Percentiles rank a stretch among this genome's conserved stretches.
phyloP scores from a whole-genome alignment of 148 eudicot species.

The Rhododendron williamsianum region DNA sequence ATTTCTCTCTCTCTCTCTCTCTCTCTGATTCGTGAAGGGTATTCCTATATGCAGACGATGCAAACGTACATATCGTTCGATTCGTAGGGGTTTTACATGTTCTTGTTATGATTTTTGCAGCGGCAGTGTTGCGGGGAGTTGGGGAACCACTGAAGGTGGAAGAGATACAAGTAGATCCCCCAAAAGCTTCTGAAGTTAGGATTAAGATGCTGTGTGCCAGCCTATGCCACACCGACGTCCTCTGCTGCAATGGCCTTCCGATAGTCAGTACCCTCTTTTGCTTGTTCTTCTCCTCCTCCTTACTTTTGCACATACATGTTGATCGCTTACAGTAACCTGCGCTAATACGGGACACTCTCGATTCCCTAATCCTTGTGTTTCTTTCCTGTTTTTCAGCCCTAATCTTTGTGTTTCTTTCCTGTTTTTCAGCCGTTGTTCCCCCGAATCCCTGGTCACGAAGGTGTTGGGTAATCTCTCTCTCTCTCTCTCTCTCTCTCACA shows the following conservation, averaged over 20 bases:
- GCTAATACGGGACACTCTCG: neutral
- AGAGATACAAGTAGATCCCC: constrained; percentile 46
- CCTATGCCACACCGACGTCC: constrained; percentile 45
- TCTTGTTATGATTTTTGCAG: constrained; percentile 11
- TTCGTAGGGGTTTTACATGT: neutral
- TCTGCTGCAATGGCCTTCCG: constrained; percentile 29
- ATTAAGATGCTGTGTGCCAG: constrained; percentile 43
- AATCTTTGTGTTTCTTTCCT: neutral
- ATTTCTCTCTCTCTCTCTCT: neutral
- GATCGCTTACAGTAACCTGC: neutral
- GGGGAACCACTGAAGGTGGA: constrained; percentile 32
- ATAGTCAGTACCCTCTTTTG: constrained; percentile 13
- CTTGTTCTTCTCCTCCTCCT: neutral
- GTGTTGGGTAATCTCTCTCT: constrained; percentile 40
- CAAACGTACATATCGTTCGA: too few species aligned
- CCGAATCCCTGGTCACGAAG: constrained; percentile 52
- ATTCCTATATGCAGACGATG: neutral
- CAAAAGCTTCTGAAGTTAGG: constrained; percentile 33
- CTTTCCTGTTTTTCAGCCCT: constrained; percentile 22
- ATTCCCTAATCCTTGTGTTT: neutral
- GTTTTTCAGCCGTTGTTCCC: constrained; percentile 32
- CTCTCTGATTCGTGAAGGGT: too few species aligned
- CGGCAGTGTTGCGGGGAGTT: constrained; percentile 22
- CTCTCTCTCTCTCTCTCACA: neutral
- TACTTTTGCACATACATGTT: neutral